Conservation (phyloP, 2,329 filamentous ascomycete genomes). For the Cladophialophora yegresii region DNA sequence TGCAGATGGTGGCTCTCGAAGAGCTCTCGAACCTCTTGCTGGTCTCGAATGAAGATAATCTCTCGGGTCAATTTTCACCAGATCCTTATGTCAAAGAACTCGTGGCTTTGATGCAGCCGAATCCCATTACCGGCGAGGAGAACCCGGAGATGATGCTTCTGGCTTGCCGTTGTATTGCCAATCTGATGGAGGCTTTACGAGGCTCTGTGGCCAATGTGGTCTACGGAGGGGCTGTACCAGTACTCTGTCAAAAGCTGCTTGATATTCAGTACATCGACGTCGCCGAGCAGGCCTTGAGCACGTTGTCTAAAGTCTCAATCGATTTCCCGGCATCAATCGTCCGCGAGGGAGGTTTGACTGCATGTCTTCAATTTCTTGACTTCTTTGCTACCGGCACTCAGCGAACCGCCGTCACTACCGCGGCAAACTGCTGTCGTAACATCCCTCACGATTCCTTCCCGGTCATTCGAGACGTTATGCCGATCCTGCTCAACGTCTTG, state of each 20-base stretch:
- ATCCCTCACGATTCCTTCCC: slow-evolving; percentile 91
- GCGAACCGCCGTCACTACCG: slow-evolving; percentile 92
- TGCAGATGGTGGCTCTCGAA: slow-evolving; percentile 88
- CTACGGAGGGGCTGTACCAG: slow-evolving; percentile 92
- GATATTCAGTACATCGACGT: slow-evolving; percentile 97
- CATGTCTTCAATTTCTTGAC: slow-evolving; percentile 93
- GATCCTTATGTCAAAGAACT: slow-evolving; percentile 95
- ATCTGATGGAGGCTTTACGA: slow-evolving; percentile 95
- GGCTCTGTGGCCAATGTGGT: slow-evolving; percentile 93
- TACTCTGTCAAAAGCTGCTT: slow-evolving; percentile 89
- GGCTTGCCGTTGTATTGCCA: slow-evolving; percentile 91
- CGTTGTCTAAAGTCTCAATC: slow-evolving; percentile 93
- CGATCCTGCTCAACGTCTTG: slow-evolving; percentile 85
- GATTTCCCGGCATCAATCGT: slow-evolving; percentile 96
- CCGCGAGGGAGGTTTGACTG: slow-evolving; percentile 88
- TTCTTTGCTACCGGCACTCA: slow-evolving; percentile 98
- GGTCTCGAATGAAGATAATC: slow-evolving; percentile 93
- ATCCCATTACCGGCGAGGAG: slow-evolving; percentile 75
- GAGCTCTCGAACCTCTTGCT: slow-evolving; percentile 91
- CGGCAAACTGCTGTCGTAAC: slow-evolving; percentile 96
- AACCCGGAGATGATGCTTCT: slow-evolving; percentile 97
- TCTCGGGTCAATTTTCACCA: slow-evolving; percentile 91
- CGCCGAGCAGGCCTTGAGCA: slow-evolving; percentile 94
- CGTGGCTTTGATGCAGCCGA: slow-evolving; percentile 85
- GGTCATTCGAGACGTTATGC: slow-evolving; percentile 94